These are phyloP conservation scores for Rosa rugosa DNA, from an alignment of 306 rosid genomes.

Conservation along the genomic window DNA sequence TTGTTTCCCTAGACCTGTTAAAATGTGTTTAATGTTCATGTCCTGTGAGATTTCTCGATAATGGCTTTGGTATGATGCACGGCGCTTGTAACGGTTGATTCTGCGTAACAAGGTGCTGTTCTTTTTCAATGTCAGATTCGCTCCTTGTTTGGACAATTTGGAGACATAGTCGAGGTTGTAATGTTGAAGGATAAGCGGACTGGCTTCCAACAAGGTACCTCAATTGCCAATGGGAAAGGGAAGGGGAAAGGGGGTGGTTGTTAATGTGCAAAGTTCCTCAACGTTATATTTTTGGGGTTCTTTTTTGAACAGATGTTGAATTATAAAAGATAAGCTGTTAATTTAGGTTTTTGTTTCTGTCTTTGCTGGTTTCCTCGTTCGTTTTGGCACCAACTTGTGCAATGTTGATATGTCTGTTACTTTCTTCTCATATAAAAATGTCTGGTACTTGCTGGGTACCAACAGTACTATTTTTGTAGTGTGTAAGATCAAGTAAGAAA, in stretches of 20 bases:
- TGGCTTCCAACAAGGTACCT: conserved; percentile 72
- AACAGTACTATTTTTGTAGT: conserved; percentile 9
- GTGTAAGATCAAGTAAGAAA: conserved; percentile 21
- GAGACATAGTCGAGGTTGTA: conserved; percentile 73
- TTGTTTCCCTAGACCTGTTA: conserved; percentile 11
- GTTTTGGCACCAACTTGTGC: background rate
- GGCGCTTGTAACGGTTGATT: conserved; percentile 2
- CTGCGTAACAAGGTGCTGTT: background rate
- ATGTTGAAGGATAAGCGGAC: conserved; percentile 72
- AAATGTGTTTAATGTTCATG: background rate
- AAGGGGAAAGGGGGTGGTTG: no score
- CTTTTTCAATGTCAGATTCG: conserved; percentile 52
- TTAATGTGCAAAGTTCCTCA: no score
- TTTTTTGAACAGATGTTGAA: no score
- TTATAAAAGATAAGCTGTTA: background rate
- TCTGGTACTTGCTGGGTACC: background rate
- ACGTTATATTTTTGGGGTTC: no score
- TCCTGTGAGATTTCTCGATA: background rate
- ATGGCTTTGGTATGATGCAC: background rate
- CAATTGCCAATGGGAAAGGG: background rate
- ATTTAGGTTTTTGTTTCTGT: background rate
- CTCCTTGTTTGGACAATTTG: conserved; percentile 63
- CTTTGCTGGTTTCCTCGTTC: background rate
- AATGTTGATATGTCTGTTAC: background rate
- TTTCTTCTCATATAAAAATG: background rate